Evolutionary conservation across 202 grass and related monocot species (phyloP).

Genomic region (Setaria italica): DNA sequence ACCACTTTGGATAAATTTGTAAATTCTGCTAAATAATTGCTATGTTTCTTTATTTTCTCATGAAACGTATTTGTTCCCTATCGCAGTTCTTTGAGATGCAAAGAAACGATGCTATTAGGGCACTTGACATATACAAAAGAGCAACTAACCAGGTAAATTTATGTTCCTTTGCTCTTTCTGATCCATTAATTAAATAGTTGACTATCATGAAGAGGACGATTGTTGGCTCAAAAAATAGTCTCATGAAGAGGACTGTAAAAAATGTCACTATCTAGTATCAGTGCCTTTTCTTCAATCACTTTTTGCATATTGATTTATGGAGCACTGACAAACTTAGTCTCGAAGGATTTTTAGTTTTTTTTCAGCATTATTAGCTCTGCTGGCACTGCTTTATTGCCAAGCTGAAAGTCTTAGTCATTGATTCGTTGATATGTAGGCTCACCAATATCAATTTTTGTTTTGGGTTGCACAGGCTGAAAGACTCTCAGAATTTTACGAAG

Average conservation of each 20-base stretch:
- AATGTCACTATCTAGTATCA: background rate
- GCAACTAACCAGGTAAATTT: conserved; percentile 86
- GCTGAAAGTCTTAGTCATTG: conserved; percentile 11
- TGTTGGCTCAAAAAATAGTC: background rate
- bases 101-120: conserved; percentile 89
- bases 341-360: background rate
- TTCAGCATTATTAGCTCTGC: background rate
- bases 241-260: background rate
- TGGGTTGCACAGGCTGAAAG: conserved; percentile 61
- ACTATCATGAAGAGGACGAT: background rate
- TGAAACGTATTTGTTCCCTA: conserved; percentile 38
- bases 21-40: conserved; percentile 14
- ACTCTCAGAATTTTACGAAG: conserved; percentile 92
- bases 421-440: conserved; percentile 24
- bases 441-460: background rate
- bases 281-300: background rate
- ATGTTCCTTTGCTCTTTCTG: background rate
- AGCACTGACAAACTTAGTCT: background rate
- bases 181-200: conserved; percentile 5
- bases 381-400: conserved; percentile 8
- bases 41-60: conserved; percentile 23
- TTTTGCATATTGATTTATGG: background rate
- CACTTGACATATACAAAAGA: conserved; percentile 97
- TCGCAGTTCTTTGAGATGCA: conserved; percentile 98
- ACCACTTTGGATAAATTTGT: conserved; percentile 24